Evolutionary conservation across 2,329 filamentous ascomycete species (phyloP), one percentile per base, ranked within the genome.

Genomic region (Aspergillus tamarii): DNA sequence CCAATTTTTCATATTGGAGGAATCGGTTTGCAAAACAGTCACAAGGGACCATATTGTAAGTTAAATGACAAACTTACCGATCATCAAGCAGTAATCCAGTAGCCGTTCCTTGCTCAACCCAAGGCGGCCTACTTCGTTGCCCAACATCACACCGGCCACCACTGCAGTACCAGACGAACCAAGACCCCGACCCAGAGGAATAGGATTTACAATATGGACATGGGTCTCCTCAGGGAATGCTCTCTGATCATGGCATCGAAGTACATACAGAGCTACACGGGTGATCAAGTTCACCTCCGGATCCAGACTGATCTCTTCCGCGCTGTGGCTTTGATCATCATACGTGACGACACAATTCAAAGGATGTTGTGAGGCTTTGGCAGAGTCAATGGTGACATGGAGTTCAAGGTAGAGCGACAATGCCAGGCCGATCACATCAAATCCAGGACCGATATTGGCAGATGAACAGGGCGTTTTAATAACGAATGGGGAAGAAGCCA

Each of bases 71-170:
- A 46, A 76, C 82, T 69, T 78, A 91, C 89, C 92, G 79, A 97
- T 96, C 95, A 99, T 99, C 69, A 99, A 84, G 76, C 93, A 97
- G 78, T 93, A 99, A 80, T 99, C 95, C 72, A 99, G 89, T 76
- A 99, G 87, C 45, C 95, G 86, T 68, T 92, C 91, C 73, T 92
- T 89, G 63, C 87, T 88, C 67, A 99, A 82, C 52, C 89, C 84
- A 65, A 99, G 84, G 36, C 90, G 86, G 43, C 94, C 94, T 54
- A 95, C 91, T 77, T 96, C 90, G 81, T 95, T 97, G 46, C 90
- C 95, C 53, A 99, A 84, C 78, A 93, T 88, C n/a, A 97, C 94
- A 68, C 95, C 95, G 0, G 93, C 95, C 8, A 98, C 95, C 21
- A 98, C 94, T 10, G 95, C 95, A 5, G 95, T 94, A 34, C 94